phyloP scores from a whole-genome alignment of 139 green algal species.

The Closterium sp. region DNA sequence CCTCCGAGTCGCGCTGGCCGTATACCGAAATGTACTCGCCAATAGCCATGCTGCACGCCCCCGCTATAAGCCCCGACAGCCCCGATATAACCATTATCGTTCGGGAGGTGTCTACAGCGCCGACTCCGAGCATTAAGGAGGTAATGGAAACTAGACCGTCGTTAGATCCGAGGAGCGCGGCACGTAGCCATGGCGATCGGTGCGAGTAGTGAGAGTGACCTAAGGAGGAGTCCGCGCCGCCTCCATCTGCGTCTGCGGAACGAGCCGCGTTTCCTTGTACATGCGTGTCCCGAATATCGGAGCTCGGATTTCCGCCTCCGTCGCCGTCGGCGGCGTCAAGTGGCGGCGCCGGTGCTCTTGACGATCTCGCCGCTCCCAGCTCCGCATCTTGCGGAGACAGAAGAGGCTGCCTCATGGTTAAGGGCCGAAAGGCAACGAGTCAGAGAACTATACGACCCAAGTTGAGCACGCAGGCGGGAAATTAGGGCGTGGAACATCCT shows the following conservation, averaged over 20 bases:
- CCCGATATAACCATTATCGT: slow-evolving; percentile 38
- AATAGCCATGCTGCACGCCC: slow-evolving; percentile 41
- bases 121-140: slow-evolving; percentile 37
- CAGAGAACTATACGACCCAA: neutral
- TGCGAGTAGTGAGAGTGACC: slow-evolving; percentile 44
- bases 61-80: slow-evolving; percentile 29
- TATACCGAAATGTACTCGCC: slow-evolving; percentile 49
- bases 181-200: slow-evolving; percentile 43
- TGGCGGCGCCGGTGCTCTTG: neutral
- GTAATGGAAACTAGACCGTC: slow-evolving; percentile 52
- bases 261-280: neutral
- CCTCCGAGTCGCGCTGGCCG: slow-evolving; percentile 36
- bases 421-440: neutral
- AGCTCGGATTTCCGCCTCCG: neutral
- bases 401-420: neutral
- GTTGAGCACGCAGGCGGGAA: neutral
- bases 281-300: neutral
- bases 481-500: too few relatives aligned
- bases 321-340: neutral
- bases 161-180: slow-evolving; percentile 44
- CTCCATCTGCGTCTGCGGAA: neutral
- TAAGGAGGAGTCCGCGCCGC: neutral
- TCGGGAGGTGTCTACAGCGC: slow-evolving; percentile 23
- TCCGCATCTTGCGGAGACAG: neutral
- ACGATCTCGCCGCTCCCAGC: neutral